These are phyloP conservation scores for Penicillium nucicola DNA, from an alignment of 495 filamentous ascomycete species.

Conservation along the genomic window DNA sequence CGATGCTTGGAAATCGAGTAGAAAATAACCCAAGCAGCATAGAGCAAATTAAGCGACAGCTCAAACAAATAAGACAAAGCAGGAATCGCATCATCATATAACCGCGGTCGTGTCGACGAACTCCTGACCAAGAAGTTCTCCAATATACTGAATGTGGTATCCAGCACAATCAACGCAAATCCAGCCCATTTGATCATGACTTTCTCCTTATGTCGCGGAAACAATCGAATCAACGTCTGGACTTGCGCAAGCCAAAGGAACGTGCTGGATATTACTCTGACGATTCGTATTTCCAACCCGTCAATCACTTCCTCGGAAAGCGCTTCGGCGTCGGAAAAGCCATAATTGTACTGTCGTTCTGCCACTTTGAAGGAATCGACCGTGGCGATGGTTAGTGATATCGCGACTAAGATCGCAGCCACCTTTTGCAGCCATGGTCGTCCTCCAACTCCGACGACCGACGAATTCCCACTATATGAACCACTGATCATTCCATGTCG, in stretches of 20 bases:
- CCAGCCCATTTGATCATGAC: constrained; percentile 98
- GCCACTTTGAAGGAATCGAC: constrained; percentile 84
- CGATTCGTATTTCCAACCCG: constrained; percentile 79
- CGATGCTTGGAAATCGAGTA: constrained; percentile 89
- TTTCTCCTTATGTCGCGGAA: constrained; percentile 95
- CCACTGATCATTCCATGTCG: constrained; percentile 82
- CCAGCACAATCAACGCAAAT: constrained; percentile 86
- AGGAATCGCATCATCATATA: constrained; percentile 84
- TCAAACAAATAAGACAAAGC: constrained; percentile 93
- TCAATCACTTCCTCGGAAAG: constrained; percentile 73
- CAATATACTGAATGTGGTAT: constrained; percentile 82
- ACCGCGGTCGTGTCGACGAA: constrained; percentile 57
- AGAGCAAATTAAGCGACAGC: constrained; percentile 80
- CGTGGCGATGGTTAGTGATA: constrained; percentile 90
- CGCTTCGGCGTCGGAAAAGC: constrained; percentile 67
- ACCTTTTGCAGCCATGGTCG: constrained; percentile 96
- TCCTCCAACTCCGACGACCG: constrained; percentile 79
- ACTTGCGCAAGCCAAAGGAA: constrained; percentile 98
- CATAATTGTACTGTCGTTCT: constrained; percentile 68
- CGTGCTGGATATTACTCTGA: constrained; percentile 86
- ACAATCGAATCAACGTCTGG: constrained; percentile 91
- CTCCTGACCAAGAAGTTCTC: constrained; percentile 75
- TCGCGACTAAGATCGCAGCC: constrained; percentile 82
- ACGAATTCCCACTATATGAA: constrained; percentile 61
- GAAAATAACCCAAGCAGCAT: constrained; percentile 94